A percentile compares a stretch with the other conserved stretches of the same genome.
Evolutionary conservation across 176 grass and related monocot species (phyloP).

Genomic region (Eremochloa ophiuroides): DNA sequence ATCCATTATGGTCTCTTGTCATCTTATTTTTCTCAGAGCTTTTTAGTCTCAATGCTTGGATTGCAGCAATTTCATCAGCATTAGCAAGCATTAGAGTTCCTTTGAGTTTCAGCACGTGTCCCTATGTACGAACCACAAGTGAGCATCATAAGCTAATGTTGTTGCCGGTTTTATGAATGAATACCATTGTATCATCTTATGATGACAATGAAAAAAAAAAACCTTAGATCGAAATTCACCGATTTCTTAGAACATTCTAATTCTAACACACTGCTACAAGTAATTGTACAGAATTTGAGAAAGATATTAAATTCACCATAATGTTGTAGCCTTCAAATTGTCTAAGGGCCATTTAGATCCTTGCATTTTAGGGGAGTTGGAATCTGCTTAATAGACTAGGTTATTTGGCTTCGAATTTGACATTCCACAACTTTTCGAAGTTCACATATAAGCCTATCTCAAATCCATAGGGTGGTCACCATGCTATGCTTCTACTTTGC

Average conservation of each 20-base stretch:
- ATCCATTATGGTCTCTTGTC: slow-evolving; percentile 95
- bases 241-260: background rate
- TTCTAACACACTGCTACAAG: background rate
- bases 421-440: too few relatives aligned
- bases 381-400: too few relatives aligned
- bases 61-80: slow-evolving; percentile 77
- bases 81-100: slow-evolving; percentile 92
- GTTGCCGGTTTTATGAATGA: too few relatives aligned
- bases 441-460: too few relatives aligned
- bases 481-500: too few relatives aligned
- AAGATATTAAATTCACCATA: background rate
- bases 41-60: slow-evolving; percentile 87
- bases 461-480: too few relatives aligned
- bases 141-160: background rate
- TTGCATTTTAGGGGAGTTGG: too few relatives aligned
- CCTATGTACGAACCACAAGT: slow-evolving; percentile 44
- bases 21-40: slow-evolving; percentile 97
- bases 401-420: too few relatives aligned
- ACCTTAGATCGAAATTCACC: background rate
- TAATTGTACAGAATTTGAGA: background rate
- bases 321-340: background rate
- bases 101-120: slow-evolving; percentile 92
- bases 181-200: background rate
- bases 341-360: background rate
- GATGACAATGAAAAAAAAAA: slow-evolving; percentile 7